Conservation (phyloP, 345 rosid species). For the Firmiana major region DNA sequence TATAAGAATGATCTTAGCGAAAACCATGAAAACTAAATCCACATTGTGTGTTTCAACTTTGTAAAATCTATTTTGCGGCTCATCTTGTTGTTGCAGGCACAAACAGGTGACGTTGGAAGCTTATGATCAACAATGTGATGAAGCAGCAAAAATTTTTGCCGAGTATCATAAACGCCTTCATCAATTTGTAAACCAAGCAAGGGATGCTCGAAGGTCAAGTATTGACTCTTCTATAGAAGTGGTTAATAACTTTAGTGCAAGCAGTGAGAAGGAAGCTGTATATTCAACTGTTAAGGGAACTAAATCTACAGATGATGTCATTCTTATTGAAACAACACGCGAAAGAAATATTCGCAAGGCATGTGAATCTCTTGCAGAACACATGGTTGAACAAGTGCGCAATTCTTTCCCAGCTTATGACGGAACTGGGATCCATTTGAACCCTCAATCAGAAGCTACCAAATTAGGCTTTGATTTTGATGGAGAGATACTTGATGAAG, state of each 20-base stretch:
- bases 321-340: slow-evolving; percentile 75
- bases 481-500: slow-evolving; percentile 75
- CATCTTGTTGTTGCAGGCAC: slow-evolving; percentile 47
- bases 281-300: slow-evolving; percentile 85
- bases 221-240: slow-evolving; percentile 52
- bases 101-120: slow-evolving; percentile 83
- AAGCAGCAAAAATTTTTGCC: slow-evolving; percentile 81
- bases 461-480: slow-evolving; percentile 80
- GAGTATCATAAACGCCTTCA: slow-evolving; percentile 83
- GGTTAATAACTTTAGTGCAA: slow-evolving; percentile 40
- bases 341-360: slow-evolving; percentile 81
- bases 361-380: slow-evolving; percentile 74
- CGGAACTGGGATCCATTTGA: slow-evolving; percentile 76
- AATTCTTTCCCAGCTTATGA: slow-evolving; percentile 86
- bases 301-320: slow-evolving; percentile 72
- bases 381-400: slow-evolving; percentile 64
- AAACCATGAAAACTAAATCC: not conserved
- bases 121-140: slow-evolving; percentile 90
- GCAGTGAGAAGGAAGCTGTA: slow-evolving; percentile 68
- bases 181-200: slow-evolving; percentile 78
- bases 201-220: slow-evolving; percentile 67
- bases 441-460: slow-evolving; percentile 69
- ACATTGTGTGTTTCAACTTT: not conserved
- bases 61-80: not conserved
- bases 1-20: not conserved